Base-by-base conservation (phyloP, 306 rosid species). In the Quercus gilva region DNA sequence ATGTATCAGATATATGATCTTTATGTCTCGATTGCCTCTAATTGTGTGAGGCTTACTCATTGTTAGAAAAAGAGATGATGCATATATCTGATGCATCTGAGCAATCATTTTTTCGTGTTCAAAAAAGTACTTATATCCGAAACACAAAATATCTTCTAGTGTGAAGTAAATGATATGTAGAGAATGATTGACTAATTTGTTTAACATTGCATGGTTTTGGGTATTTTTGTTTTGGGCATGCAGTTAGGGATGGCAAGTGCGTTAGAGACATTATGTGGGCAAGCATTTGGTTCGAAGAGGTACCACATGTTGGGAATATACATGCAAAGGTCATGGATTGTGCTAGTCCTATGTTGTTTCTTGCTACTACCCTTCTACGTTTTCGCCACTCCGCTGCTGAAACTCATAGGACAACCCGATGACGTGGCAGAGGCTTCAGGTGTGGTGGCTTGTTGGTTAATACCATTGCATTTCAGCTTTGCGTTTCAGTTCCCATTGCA, bases 191-290 rank as follows among this genome's bases (percentile, higher is more conserved):
- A 61, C 7, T 35, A 33, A 33, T 8, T 37, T 17, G 18, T 4
- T n/a, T 19, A 11, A 37, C 43, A 37, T 37, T 37, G 10, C 43
- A 37, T 37, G 10, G 43, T 6, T 37, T 37, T 37, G 45, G 11
- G 11, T 37, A 7, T 37, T 37, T 37, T 37, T 7, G 45, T 37
- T 19, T 51, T 18, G 12, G 21, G 11, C 33, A 25, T 13, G 60
- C 23, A 90, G 89, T 60, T 84, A 15, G 89, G 89, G 28, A 86
- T 86, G 89, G 86, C 84, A 55, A 86, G 86, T 53, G 86, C 89
- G 5, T 21, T 86, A 69, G 89, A 86, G 74, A 86, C 86, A 20
- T 75, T 79, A 17, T 82, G 86, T 19, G 86, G 89, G 68, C 89
- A 86, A 60, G 86, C 89, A 28, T 86, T 67, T 45, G 89, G 86